Evolutionary conservation across 306 rosid genomes (phyloP), one percentile per base, ranked within the genome.

Genomic region (Cajanus cajan): DNA sequence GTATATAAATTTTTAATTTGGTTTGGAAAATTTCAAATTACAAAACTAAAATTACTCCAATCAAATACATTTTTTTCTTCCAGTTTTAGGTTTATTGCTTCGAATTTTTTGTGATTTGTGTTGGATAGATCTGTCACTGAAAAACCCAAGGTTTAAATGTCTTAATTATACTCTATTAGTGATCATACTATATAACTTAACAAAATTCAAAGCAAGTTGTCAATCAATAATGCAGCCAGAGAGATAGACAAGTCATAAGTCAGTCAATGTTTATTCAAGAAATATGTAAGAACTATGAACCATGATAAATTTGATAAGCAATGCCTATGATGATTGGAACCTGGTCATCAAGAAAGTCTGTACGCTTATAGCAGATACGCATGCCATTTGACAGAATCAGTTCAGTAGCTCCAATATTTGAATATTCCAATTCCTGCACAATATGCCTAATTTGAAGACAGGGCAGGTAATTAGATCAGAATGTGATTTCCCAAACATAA

Each of bases 331-430:
- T 55, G 63, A 79, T 55, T 39, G 48, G 22, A 77, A 94, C 98
- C 98, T 95, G 98, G 72, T 95, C 98, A 75, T 87, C 94, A 11
- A 95, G 98, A 86, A 95, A 95, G 85, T 95, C 93, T 63, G 98
- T 91, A 65, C 89, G 73, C 84, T 92, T 92, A 54, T 90, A 95
- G 89, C 98, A 95, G 78, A 95, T 80, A 80, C 94, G 87, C 96
- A 95, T 88, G 81, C 97, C 98, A 84, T 94, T 94, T 62, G 98
- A 92, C 67, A 94, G 83, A 83, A 90, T 52, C 77, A 95, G 81
- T 84, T 95, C 98, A 79, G 90, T 86, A 37, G 97, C 98, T 83
- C 90, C 95, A 87, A 95, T 90, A 63, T 86, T 90, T 73, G 93
- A 72, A 83, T 92, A 91, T 75, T 92, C 98, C 83, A 73, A 58